These are phyloP conservation scores for Lepiota venenata DNA, from an alignment of 768 basidiomycete genomes.

Conservation along the genomic window DNA sequence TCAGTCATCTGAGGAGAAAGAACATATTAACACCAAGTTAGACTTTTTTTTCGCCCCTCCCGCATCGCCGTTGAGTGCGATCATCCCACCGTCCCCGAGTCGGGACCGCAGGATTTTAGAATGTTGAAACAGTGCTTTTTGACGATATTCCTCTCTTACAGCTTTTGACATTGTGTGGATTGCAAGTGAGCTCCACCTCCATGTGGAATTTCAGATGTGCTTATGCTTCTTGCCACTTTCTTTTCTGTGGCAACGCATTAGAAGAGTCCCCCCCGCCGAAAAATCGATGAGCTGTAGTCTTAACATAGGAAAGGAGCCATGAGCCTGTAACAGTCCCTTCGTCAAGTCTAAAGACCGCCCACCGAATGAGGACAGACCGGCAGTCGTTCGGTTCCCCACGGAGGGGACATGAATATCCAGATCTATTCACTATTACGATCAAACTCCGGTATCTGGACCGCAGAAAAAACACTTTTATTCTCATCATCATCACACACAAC, in stretches of 20 bases:
- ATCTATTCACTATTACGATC: neutral
- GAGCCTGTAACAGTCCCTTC: too few relatives aligned
- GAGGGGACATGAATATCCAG: neutral
- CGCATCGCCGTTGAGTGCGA: too few relatives aligned
- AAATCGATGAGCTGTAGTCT: too few relatives aligned
- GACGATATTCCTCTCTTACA: neutral
- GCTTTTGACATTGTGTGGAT: neutral
- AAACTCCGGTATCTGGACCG: neutral
- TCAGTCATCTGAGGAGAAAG: too few relatives aligned
- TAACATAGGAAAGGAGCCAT: too few relatives aligned
- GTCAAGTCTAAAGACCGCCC: too few relatives aligned
- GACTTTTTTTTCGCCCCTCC: too few relatives aligned
- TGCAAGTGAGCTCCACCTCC: conserved; percentile 4
- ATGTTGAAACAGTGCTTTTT: too few relatives aligned
- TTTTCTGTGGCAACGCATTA: conserved; percentile 1
- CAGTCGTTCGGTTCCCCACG: too few relatives aligned
- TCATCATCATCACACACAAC: conserved; percentile 2
- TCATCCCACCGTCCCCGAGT: neutral
- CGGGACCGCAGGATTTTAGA: neutral
- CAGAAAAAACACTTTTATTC: neutral
- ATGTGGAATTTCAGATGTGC: neutral
- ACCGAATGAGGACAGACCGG: too few relatives aligned
- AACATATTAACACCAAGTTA: neutral
- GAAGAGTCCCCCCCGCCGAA: neutral
- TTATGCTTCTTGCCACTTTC: conserved; percentile 1